Base-by-base conservation (phyloP, 441 rosid species). In the Corymbia calophylla region DNA sequence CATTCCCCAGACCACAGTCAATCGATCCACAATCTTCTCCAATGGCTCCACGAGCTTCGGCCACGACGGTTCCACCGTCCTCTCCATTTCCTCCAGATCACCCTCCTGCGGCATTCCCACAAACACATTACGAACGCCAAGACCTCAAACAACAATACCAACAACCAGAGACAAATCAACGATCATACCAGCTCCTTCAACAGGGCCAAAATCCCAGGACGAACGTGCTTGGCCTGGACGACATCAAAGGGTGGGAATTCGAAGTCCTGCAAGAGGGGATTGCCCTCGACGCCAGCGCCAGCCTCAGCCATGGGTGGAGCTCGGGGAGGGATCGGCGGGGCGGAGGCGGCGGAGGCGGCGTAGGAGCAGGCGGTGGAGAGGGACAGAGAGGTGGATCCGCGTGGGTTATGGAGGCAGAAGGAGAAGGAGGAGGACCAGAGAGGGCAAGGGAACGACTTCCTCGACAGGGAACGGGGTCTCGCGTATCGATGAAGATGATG, bases 51-150 rank as follows among this genome's bases (percentile, higher is more conserved):
- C 98, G 88, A 97, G 91, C 91, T 94, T 95, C 31, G 95, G 93
- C 99, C 99, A 97, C 2, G 98, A 89, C 0, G 99, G 99, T 89
- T 96, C 98, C 93, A 96, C 95, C 13, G 94, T 93, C 86, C 89
- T 94, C 95, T 97, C 99, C 92, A 96, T 87, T 91, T 95, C 92
- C 92, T 95, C 99, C 95, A 97, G 87, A 88, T 96, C 96, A 93
- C 77, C 89, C 91, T 95, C 98, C 99, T 97, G 53, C 70, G 86
- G 44, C 51, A 81, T 6, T 53, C 19, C 64, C 51, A 53, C 53
- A 88, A 90, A n/a, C 62, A 81, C 29, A 39, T 15, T 4, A 66
- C 62, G 54, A 3, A 32, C 53, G 32, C 60, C 56, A 32, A 49
- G 6, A 80, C 86, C 86, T 53, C 81, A 89, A 85, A 88, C 44